Conservation (phyloP, 192 early-diverging fungal genomes). For the Polychytrium aggregatum region DNA sequence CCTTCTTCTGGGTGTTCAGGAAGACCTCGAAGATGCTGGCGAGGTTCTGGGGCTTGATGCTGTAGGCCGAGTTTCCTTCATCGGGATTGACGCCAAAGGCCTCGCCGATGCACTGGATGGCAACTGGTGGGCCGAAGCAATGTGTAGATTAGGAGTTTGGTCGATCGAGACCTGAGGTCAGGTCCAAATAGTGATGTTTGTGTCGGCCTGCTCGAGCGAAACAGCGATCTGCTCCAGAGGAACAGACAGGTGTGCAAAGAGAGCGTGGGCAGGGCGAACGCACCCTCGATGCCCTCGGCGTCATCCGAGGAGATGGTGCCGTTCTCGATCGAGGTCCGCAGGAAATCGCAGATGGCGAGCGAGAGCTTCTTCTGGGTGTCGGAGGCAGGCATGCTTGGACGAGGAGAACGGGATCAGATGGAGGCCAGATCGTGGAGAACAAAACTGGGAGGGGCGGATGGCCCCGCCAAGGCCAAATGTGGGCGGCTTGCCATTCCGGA, state of each 20-base stretch:
- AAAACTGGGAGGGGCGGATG: too few relatives aligned
- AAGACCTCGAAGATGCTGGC: conserved; percentile 85
- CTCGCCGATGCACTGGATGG: conserved; percentile 90
- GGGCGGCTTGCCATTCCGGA: too few relatives aligned
- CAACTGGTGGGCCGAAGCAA: too few relatives aligned
- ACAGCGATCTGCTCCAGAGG: too few relatives aligned
- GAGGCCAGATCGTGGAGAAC: too few relatives aligned
- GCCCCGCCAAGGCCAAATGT: too few relatives aligned
- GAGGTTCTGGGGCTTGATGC: conserved; percentile 78
- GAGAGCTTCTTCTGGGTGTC: conserved; percentile 39
- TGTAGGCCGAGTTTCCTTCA: conserved; percentile 54
- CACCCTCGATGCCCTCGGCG: conserved; percentile 71
- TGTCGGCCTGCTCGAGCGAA: too few relatives aligned
- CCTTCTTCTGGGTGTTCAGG: conserved; percentile 68
- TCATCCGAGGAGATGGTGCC: conserved; percentile 66
- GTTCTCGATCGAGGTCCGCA: conserved; percentile 53
- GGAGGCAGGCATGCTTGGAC: too few relatives aligned
- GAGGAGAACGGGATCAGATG: too few relatives aligned
- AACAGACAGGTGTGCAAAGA: neutral
- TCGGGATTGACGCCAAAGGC: conserved; percentile 78
- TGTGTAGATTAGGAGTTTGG: neutral
- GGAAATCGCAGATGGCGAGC: conserved; percentile 74
- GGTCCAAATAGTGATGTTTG: too few relatives aligned
- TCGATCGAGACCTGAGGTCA: too few relatives aligned
- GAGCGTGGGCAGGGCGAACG: neutral